Conservation (phyloP, 2,329 filamentous ascomycete genomes). For the Aspergillus niger region DNA sequence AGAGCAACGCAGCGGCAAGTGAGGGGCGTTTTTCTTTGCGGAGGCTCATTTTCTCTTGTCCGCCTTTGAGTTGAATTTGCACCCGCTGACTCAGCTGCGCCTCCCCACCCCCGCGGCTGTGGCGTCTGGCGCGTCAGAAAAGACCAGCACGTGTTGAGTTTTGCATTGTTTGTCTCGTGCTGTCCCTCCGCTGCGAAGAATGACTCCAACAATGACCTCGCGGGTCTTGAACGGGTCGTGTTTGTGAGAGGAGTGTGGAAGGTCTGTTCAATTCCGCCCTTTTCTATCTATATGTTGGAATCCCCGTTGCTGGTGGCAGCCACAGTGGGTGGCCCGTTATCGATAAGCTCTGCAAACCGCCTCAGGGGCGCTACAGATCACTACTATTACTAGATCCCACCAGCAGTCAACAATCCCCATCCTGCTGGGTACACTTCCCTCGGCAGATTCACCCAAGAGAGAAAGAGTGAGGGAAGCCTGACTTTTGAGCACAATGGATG, state of each 20-base stretch:
- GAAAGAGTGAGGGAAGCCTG: background rate
- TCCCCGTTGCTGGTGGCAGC: constrained; percentile 3
- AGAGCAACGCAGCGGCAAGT: constrained; percentile 14
- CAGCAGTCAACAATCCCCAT: background rate
- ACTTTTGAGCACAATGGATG: constrained; percentile 64
- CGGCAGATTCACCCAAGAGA: background rate
- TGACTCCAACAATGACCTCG: background rate
- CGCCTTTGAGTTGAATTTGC: constrained; percentile 28
- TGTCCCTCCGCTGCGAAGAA: background rate
- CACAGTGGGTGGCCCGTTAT: constrained; percentile 25
- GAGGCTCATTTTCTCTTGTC: background rate
- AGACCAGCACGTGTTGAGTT: background rate
- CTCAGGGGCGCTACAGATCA: constrained; percentile 17
- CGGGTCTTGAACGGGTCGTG: background rate
- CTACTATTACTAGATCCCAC: constrained; percentile 7
- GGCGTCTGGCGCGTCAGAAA: constrained; percentile 15
- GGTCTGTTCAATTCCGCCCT: background rate
- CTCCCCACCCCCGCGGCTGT: constrained; percentile 17
- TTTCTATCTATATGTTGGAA: background rate
- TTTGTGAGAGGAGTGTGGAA: background rate
- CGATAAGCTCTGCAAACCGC: constrained; percentile 23
- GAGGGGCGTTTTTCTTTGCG: constrained; percentile 29
- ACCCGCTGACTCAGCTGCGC: constrained; percentile 32
- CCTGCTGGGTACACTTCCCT: background rate
- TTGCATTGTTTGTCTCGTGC: constrained; percentile 19